phyloP scores from a whole-genome alignment of 345 rosid species.

The Physaria fendleri region DNA sequence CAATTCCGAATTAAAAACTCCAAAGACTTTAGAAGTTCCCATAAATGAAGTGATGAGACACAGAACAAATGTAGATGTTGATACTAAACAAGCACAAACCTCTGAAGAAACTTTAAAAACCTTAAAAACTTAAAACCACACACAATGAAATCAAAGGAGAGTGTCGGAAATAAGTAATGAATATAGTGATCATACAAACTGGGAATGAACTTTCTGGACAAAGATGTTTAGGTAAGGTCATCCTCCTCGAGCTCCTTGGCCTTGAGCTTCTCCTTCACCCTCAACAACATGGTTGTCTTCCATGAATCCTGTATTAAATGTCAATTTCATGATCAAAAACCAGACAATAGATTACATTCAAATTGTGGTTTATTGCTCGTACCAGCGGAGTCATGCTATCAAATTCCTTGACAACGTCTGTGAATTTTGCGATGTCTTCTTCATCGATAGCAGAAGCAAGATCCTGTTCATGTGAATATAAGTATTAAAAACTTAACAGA shows the following conservation, averaged over 20 bases:
- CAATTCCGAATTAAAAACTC: too few relatives aligned
- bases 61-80: conserved; percentile 5
- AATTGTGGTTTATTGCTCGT: neutral
- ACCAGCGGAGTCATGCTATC: conserved; percentile 99
- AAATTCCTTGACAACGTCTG: conserved; percentile 86
- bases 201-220: neutral
- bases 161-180: conserved; percentile 17
- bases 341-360: neutral
- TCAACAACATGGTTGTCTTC: conserved; percentile 90
- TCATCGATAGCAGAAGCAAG: conserved; percentile 84
- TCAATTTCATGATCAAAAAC: conserved; percentile 2
- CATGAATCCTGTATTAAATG: conserved; percentile 62
- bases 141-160: conserved; percentile 16
- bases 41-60: conserved; percentile 4
- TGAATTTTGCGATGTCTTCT: conserved; percentile 88
- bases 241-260: conserved; percentile 94
- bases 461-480: conserved; percentile 38
- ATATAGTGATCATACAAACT: conserved; percentile 10
- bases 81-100: conserved; percentile 23
- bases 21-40: conserved; percentile 8
- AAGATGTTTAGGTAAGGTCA: conserved; percentile 68
- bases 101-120: conserved; percentile 11
- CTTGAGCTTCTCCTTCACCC: conserved; percentile 97
- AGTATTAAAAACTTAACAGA: neutral
- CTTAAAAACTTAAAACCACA: conserved; percentile 20